A percentile compares a stretch with the other conserved stretches of the same genome.
phyloP scores from a whole-genome alignment of 2,329 filamentous ascomycete species.

The Xylogone sp. region DNA sequence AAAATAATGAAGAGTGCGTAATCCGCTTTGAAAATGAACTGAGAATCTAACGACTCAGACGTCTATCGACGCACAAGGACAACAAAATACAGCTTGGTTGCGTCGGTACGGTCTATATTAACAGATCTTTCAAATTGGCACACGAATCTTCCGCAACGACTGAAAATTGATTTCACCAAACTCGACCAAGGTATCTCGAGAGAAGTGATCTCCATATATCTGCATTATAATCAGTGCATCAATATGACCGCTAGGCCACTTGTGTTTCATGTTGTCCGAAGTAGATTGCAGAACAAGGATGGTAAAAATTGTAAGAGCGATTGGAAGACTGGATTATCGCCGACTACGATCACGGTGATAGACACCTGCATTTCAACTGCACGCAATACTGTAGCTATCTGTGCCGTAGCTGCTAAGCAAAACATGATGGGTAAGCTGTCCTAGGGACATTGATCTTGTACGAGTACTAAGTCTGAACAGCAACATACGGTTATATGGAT shows the following conservation, averaged over 20 bases:
- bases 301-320: constrained; percentile 32
- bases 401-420: constrained; percentile 43
- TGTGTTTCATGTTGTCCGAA: constrained; percentile 49
- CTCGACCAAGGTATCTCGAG: constrained; percentile 39
- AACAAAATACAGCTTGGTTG: constrained; percentile 43
- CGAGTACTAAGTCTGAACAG: constrained; percentile 18
- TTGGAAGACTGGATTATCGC: constrained; percentile 44
- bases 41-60: constrained; percentile 16
- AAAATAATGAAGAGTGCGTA: constrained; percentile 37
- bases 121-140: constrained; percentile 47
- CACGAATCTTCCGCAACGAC: constrained; percentile 39
- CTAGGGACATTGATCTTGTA: not conserved
- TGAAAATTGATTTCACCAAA: constrained; percentile 44
- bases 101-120: constrained; percentile 47
- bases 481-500: constrained; percentile 55
- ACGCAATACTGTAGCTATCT: constrained; percentile 43
- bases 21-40: too few species aligned
- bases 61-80: constrained; percentile 46
- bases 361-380: constrained; percentile 49
- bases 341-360: constrained; percentile 46
- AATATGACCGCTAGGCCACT: constrained; percentile 53
- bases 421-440: constrained; percentile 42
- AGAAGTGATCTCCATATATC: constrained; percentile 46
- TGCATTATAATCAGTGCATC: constrained; percentile 55
- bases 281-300: constrained; percentile 35